A percentile compares a stretch with the other conserved stretches of the same genome.
These are phyloP conservation scores for Amylostereum areolatum DNA, from an alignment of 1,284 basidiomycete species.

Conservation along the genomic window DNA sequence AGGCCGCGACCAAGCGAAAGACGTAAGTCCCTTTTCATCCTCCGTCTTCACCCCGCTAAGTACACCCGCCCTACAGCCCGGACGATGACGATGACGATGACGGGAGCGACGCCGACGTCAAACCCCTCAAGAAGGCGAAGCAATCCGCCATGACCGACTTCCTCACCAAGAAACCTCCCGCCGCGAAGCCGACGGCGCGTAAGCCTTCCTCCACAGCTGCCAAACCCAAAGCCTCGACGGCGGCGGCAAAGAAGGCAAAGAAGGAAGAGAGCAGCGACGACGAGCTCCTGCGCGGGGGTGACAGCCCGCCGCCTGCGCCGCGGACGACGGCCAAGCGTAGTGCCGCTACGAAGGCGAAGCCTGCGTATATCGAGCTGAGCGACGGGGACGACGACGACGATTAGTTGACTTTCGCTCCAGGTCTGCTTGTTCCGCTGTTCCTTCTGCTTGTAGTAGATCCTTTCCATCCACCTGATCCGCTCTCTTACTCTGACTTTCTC, in stretches of 20 bases:
- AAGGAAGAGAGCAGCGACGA: constrained; percentile 30
- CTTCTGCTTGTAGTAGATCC: too few species aligned
- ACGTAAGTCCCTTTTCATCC: constrained; percentile 34
- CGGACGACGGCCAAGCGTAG: constrained; percentile 27
- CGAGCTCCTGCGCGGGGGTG: constrained; percentile 17
- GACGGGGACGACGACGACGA: constrained; percentile 27
- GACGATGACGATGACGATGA: constrained; percentile 29
- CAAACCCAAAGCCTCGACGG: constrained; percentile 34
- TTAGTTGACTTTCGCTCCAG: too few species aligned
- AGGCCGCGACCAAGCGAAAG: constrained; percentile 42
- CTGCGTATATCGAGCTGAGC: constrained; percentile 34
- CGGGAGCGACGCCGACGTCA: constrained; percentile 32
- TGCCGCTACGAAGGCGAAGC: constrained; percentile 26
- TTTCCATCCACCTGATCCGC: too few species aligned
- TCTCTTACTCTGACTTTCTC: too few species aligned
- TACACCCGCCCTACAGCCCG: constrained; percentile 17
- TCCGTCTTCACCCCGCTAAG: constrained; percentile 1
- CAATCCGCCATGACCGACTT: constrained; percentile 52
- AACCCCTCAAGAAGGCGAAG: constrained; percentile 32
- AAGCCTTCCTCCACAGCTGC: constrained; percentile 46
- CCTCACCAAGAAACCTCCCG: constrained; percentile 42
- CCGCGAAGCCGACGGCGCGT: constrained; percentile 24
- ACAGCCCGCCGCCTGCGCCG: constrained; percentile 17
- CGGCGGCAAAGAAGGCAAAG: constrained; percentile 29
- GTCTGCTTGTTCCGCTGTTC: too few species aligned